Evolutionary conservation across 257 asterid genomes (phyloP).

Genomic region (Primulina eburnea): DNA sequence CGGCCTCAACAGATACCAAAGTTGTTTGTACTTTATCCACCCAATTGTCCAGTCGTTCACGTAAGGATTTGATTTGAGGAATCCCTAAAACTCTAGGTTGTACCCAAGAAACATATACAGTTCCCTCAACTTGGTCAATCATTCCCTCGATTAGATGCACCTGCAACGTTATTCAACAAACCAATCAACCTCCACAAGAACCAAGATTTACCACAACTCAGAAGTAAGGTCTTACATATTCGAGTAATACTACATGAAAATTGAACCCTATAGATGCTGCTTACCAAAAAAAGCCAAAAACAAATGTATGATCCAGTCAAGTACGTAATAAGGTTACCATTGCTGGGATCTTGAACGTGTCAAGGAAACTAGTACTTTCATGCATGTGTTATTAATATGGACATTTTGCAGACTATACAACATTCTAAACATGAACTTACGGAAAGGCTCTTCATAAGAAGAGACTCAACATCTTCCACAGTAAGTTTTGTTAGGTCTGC

Average conservation of each 20-base stretch:
- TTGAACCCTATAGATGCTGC: neutral
- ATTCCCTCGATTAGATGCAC: constrained; percentile 93
- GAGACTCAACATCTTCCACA: constrained; percentile 88
- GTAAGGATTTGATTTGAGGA: constrained; percentile 77
- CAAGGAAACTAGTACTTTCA: neutral
- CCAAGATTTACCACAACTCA: neutral
- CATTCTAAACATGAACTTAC: constrained; percentile 45
- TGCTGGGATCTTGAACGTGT: neutral
- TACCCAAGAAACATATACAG: constrained; percentile 88
- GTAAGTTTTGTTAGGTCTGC: constrained; percentile 84
- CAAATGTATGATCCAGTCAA: neutral
- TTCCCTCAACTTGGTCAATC: constrained; percentile 89
- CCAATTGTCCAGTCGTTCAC: constrained; percentile 83
- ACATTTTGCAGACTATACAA: neutral
- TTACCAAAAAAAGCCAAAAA: neutral
- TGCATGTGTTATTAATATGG: neutral
- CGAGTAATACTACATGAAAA: neutral
- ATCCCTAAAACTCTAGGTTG: constrained; percentile 95
- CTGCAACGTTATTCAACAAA: constrained; percentile 36
- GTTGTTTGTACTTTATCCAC: constrained; percentile 85
- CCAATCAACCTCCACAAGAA: constrained; percentile 13
- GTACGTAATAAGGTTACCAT: neutral
- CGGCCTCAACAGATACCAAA: constrained; percentile 89
- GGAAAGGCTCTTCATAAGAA: constrained; percentile 97
- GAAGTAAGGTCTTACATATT: neutral